Evolutionary conservation across 352 stramenopile genomes (phyloP), one percentile per base, ranked within the genome.

Genomic region (Peronospora tabacina): DNA sequence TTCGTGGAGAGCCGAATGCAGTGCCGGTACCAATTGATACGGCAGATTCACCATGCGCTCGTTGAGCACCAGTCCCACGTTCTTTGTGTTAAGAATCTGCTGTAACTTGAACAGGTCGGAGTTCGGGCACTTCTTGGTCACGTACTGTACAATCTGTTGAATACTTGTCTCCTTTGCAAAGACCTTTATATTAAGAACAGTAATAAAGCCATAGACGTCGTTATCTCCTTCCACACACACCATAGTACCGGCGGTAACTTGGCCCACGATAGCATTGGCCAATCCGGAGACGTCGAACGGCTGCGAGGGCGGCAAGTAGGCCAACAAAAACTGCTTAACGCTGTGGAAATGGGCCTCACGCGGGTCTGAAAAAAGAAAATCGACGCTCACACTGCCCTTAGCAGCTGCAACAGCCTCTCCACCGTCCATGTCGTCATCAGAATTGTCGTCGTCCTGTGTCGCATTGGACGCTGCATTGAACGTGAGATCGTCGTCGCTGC

Each of bases 181-280:
- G 7, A 66, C 63, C 42, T 67, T 59, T 5, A 94, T 61, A 16
- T 78, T 85, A 4, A 94, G 60, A 22, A 76, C 74, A 42, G 82
- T 94, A 59, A 89, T 80, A 55, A 94, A 90, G n/a, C 80, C 82
- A 58, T 90, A 94, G 5, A 85, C 76, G 46, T 91, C 82, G 24
- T 75, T 65, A 46, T 94, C 80, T 12, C 75, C 80, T 22, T 90
- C 80, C 17, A 71, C 75, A 43, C 80, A 89, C 22, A 91, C 75
- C 75, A 91, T 90, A 15, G 82, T 90, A 17, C 82, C 82, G 1
- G 65, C 70, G 6, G 68, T 69, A 24, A 86, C 78, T 58, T 94
- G 82, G 44, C 58, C 63, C 32, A 94, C 76, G 39, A 94, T 69
- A 28, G 85, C 55, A 46, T 86, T 75, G 19, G 82, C 80, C 16